These are phyloP conservation scores for Cordyceps militaris DNA, from an alignment of 2,329 filamentous ascomycete species.

Conservation along the genomic window DNA sequence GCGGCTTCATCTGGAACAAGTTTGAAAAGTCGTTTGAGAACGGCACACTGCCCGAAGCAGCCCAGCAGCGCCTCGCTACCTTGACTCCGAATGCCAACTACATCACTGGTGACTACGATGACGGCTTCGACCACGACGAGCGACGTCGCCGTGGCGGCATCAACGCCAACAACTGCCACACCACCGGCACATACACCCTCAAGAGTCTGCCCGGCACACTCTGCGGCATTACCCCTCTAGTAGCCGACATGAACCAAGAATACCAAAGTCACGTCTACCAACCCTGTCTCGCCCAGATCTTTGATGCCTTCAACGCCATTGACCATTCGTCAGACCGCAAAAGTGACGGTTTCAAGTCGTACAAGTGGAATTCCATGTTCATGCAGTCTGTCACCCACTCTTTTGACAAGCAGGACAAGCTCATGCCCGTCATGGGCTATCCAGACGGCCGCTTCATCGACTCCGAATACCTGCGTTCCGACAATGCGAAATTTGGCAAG, in stretches of 20 bases:
- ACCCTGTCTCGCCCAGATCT: constrained; percentile 36
- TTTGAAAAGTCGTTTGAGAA: constrained; percentile 26
- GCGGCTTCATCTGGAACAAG: constrained; percentile 30
- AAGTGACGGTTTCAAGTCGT: constrained; percentile 18
- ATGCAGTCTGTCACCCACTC: constrained; percentile 27
- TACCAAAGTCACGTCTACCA: constrained; percentile 35
- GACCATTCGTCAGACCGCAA: constrained; percentile 12
- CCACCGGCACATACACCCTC: constrained; percentile 36
- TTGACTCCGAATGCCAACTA: constrained; percentile 28
- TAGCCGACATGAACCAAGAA: constrained; percentile 37
- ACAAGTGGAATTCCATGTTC: constrained; percentile 26
- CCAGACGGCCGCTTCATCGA: constrained; percentile 20
- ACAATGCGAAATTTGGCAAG: constrained; percentile 23
- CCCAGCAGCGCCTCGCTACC: constrained; percentile 21
- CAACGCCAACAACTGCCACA: constrained; percentile 33
- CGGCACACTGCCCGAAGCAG: constrained; percentile 26
- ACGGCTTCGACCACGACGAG: constrained; percentile 24
- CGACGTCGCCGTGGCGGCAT: constrained; percentile 29
- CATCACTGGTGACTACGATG: constrained; percentile 30
- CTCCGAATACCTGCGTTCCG: constrained; percentile 25
- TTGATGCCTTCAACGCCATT: constrained; percentile 27
- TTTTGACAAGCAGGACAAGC: constrained; percentile 28
- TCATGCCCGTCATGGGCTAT: constrained; percentile 27
- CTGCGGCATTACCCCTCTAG: constrained; percentile 35
- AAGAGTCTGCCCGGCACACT: constrained; percentile 36